A percentile compares a stretch with the other conserved stretches of the same genome.
Evolutionary conservation across 1,284 basidiomycete species (phyloP).

Genomic region (Tylopilus sp.): DNA sequence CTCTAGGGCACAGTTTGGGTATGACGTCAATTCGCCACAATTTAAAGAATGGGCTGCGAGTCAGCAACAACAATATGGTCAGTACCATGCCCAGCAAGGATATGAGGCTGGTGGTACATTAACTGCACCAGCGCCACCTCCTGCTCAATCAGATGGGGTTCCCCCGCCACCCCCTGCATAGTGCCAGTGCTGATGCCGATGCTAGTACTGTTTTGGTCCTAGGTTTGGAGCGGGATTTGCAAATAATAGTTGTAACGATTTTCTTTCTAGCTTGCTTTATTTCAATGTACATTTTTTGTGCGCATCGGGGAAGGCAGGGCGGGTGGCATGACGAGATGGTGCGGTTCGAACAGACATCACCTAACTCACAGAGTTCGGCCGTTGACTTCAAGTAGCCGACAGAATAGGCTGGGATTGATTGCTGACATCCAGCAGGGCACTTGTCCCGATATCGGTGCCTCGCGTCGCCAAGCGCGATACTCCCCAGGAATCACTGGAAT

Average conservation of each 20-base stretch:
- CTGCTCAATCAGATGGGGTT: slow-evolving; percentile 26
- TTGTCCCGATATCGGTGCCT: background rate
- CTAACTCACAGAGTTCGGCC: background rate
- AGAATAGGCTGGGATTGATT: background rate
- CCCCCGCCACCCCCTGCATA: slow-evolving; percentile 22
- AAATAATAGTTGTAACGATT: slow-evolving; percentile 18
- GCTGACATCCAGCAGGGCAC: background rate
- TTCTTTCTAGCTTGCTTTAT: slow-evolving; percentile 28
- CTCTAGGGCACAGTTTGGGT: slow-evolving; percentile 78
- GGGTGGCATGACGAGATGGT: background rate
- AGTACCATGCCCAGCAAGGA: slow-evolving; percentile 56
- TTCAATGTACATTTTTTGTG: slow-evolving; percentile 30
- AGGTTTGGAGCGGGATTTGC: background rate
- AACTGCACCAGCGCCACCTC: slow-evolving; percentile 32
- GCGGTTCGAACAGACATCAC: background rate
- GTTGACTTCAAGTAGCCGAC: background rate
- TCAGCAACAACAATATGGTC: slow-evolving; percentile 65
- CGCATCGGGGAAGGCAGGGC: background rate
- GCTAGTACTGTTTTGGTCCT: background rate
- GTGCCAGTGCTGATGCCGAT: background rate
- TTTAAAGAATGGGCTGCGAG: slow-evolving; percentile 75
- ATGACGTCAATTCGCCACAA: slow-evolving; percentile 77
- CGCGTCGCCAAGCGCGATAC: background rate
- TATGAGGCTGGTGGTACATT: slow-evolving; percentile 26
- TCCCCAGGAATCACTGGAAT: background rate